Evolutionary conservation across 2,329 filamentous ascomycete genomes (phyloP).

Genomic region (Teratosphaeria epicoccoides): DNA sequence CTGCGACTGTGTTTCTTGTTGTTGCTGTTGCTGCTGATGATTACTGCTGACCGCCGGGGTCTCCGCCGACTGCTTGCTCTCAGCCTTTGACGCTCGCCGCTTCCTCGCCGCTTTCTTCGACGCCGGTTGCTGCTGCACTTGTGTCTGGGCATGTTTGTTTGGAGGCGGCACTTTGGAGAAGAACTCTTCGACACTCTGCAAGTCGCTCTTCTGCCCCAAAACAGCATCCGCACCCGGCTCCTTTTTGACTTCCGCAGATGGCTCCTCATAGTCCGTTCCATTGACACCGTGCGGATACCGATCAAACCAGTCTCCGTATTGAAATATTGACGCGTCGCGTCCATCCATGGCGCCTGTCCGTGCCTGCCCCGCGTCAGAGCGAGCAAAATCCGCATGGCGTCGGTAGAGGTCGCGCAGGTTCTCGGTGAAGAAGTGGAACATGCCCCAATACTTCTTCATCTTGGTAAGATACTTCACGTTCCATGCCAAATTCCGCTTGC

Average conservation of each 20-base stretch:
- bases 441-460: conserved; percentile 97
- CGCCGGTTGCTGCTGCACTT: conserved; percentile 8
- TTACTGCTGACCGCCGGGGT: conserved; percentile 9
- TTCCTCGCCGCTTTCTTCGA: conserved; percentile 27
- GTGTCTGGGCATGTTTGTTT: conserved; percentile 24
- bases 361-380: conserved; percentile 42
- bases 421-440: conserved; percentile 95
- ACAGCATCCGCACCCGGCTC: conserved; percentile 80
- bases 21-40: conserved; percentile 4
- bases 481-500: conserved; percentile 72
- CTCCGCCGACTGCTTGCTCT: conserved; percentile 5
- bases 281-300: conserved; percentile 87
- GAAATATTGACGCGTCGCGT: conserved; percentile 54
- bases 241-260: conserved; percentile 51
- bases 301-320: conserved; percentile 97
- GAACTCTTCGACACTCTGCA: conserved; percentile 93
- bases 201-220: conserved; percentile 74
- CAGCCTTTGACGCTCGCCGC: conserved; percentile 20
- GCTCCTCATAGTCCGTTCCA: conserved; percentile 71
- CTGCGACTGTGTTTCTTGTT: conserved; percentile 3
- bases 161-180: conserved; percentile 68
- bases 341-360: conserved; percentile 24
- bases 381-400: conserved; percentile 69
- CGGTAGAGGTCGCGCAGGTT: conserved; percentile 83
- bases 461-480: conserved; percentile 85